Evolutionary conservation across 1,139 yeast species (phyloP).

Genomic region (Blastobotrys illinoisensis): DNA sequence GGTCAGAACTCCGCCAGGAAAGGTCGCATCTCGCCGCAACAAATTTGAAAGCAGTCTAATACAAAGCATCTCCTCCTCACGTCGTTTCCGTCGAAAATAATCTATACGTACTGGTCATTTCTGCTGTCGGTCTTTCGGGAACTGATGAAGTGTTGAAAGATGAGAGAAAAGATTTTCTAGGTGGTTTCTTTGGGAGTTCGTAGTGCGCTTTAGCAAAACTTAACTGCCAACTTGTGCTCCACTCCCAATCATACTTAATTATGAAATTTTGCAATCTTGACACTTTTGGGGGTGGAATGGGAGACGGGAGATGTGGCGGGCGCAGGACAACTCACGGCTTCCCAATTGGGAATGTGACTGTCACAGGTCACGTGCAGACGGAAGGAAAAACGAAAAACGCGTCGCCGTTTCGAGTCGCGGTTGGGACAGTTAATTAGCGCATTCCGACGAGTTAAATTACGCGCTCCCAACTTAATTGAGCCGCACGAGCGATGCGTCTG

Average conservation of each 20-base stretch:
- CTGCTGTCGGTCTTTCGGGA: constrained; percentile 1
- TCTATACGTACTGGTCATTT: constrained; percentile 5
- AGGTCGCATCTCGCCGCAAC: neutral
- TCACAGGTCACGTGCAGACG: neutral
- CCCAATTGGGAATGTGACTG: neutral
- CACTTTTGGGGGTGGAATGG: neutral
- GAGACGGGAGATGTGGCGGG: neutral
- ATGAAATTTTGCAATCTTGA: neutral
- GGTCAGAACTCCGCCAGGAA: neutral
- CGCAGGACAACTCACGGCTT: neutral
- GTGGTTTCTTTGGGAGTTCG: neutral
- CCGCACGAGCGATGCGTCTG: neutral
- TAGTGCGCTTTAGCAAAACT: neutral
- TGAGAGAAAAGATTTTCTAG: neutral
- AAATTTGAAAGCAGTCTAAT: neutral
- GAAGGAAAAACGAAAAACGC: too few species aligned
- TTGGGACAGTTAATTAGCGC: neutral
- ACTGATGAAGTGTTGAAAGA: neutral
- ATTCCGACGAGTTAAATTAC: neutral
- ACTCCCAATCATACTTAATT: neutral
- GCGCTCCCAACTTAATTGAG: neutral
- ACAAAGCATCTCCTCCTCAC: neutral
- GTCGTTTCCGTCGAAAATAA: neutral
- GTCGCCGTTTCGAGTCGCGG: neutral
- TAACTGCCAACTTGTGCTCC: neutral